Percentiles rank a stretch among this genome's conserved stretches.
Evolutionary conservation across 2,329 filamentous ascomycete genomes (phyloP).

Genomic region (Cladorrhinum sp.): DNA sequence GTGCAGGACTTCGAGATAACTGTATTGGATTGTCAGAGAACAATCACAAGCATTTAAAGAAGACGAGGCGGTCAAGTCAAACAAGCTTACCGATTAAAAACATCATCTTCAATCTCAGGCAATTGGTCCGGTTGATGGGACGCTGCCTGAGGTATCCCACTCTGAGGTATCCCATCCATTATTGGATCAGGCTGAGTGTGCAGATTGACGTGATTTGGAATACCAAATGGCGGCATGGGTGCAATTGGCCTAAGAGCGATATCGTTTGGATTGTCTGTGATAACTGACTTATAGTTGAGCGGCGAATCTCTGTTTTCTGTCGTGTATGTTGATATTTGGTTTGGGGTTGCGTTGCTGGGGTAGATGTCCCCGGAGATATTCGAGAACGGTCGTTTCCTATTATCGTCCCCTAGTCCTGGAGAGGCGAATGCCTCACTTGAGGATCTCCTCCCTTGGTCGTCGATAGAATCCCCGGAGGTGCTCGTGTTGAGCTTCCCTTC

Average conservation of each 20-base stretch:
- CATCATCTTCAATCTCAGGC: constrained; percentile 43
- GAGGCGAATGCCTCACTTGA: constrained; percentile 53
- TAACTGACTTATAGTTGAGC: constrained; percentile 31
- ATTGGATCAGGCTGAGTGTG: constrained; percentile 31
- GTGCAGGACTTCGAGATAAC: constrained; percentile 64
- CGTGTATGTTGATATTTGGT: constrained; percentile 45
- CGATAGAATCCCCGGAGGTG: constrained; percentile 37
- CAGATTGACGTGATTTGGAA: constrained; percentile 8
- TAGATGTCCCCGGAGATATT: constrained; percentile 45
- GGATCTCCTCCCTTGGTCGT: constrained; percentile 34
- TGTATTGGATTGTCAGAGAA: constrained; percentile 28
- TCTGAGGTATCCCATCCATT: constrained; percentile 31
- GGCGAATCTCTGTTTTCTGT: constrained; percentile 48
- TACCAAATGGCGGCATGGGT: constrained; percentile 21
- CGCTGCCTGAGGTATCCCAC: constrained; percentile 24
- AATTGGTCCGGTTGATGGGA: constrained; percentile 34
- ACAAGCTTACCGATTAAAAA: constrained; percentile 45
- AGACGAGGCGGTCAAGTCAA: not conserved
- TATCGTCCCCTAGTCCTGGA: constrained; percentile 41
- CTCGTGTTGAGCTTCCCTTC: constrained; percentile 68
- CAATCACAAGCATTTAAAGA: too few relatives aligned
- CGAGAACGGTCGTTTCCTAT: constrained; percentile 48
- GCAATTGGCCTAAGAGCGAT: constrained; percentile 46
- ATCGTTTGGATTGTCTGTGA: constrained; percentile 36
- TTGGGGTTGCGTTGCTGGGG: constrained; percentile 37